A percentile compares a stretch with the other conserved stretches of the same genome.
Evolutionary conservation across 1,284 basidiomycete species (phyloP).

Genomic region (Anthracocystis walkeri): DNA sequence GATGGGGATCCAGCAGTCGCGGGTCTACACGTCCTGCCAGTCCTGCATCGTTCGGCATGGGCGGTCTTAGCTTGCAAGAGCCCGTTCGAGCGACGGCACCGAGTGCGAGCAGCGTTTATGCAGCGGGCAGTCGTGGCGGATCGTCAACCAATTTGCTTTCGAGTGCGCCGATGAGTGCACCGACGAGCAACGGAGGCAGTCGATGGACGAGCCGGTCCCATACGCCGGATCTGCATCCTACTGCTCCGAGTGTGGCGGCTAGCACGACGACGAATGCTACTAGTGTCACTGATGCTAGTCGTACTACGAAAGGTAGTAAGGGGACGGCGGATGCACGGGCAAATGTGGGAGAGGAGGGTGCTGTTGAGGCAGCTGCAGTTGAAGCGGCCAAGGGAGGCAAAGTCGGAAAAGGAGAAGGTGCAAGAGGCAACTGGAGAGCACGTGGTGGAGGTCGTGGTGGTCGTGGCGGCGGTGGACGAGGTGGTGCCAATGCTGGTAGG

Average conservation of each 20-base stretch:
- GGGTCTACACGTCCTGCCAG: constrained; percentile 45
- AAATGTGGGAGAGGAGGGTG: neutral
- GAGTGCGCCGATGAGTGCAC: constrained; percentile 21
- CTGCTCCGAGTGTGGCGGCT: constrained; percentile 14
- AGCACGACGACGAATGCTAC: constrained; percentile 19
- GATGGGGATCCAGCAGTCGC: constrained; percentile 39
- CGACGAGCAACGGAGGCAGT: constrained; percentile 43
- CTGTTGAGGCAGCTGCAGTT: neutral
- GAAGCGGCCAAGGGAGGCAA: neutral
- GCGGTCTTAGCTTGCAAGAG: constrained; percentile 39
- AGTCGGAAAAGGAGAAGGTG: neutral
- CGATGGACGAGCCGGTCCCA: constrained; percentile 49
- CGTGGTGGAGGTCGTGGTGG: constrained; percentile 11
- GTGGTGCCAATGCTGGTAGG: constrained; percentile 9
- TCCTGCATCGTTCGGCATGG: constrained; percentile 31
- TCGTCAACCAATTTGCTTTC: constrained; percentile 25
- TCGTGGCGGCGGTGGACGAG: constrained; percentile 10
- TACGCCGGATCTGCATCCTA: constrained; percentile 29
- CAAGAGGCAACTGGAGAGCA: constrained; percentile 18
- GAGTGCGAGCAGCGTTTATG: constrained; percentile 21
- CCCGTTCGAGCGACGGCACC: neutral
- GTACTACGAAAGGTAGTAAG: constrained; percentile 3
- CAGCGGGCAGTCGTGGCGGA: constrained; percentile 24
- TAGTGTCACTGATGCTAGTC: constrained; percentile 5
- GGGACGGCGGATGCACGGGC: neutral